Conservation (phyloP, 1,139 yeast species). For the Cylindricascospora bacillispora region DNA sequence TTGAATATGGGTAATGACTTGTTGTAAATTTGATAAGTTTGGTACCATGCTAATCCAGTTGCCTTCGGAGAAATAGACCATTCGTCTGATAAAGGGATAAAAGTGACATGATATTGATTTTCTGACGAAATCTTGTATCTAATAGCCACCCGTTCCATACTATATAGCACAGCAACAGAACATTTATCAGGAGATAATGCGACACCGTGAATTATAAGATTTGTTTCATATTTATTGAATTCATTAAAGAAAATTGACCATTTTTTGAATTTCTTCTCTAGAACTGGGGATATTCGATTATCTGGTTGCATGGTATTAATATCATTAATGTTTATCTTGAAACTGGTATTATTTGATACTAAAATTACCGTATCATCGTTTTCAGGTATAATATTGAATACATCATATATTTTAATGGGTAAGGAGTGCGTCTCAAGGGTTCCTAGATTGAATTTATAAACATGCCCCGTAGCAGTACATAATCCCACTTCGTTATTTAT, state of each 20-base stretch:
- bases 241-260: conserved; percentile 22
- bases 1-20: conserved; percentile 8
- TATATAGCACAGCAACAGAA: conserved; percentile 25
- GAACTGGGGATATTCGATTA: conserved; percentile 15
- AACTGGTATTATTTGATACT: conserved; percentile 15
- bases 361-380: conserved; percentile 8
- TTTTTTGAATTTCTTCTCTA: conserved; percentile 19
- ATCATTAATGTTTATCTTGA: conserved; percentile 7
- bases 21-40: conserved; percentile 25
- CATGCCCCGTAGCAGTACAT: conserved; percentile 11
- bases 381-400: conserved; percentile 16
- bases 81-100: conserved; percentile 20
- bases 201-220: conserved; percentile 21
- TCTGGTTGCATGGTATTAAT: conserved; percentile 9
- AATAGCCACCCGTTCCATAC: conserved; percentile 23
- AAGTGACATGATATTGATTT: conserved; percentile 19
- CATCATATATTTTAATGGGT: conserved; percentile 7
- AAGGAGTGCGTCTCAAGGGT: no score
- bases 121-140: conserved; percentile 28
- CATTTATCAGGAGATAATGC: conserved; percentile 25
- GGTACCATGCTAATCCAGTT: conserved; percentile 27
- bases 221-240: conserved; percentile 19
- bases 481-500: conserved; percentile 8
- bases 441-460: conserved; percentile 9
- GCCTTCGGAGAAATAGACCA: conserved; percentile 20